Evolutionary conservation across 2,329 filamentous ascomycete genomes (phyloP), one percentile per base, ranked within the genome.

Genomic region (Purpureocillium lavendulum): DNA sequence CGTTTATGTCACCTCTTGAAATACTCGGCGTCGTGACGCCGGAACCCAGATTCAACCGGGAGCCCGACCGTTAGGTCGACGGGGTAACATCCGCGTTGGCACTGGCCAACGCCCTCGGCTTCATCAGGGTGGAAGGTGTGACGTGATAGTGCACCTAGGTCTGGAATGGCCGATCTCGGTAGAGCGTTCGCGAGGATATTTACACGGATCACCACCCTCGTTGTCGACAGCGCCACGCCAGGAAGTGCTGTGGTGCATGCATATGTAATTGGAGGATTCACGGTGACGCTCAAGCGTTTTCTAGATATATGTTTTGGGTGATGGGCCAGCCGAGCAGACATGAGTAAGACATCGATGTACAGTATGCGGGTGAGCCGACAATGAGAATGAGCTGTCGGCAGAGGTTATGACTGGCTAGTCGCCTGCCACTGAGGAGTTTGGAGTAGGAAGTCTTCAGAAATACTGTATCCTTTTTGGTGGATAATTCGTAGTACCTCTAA

Each of bases 51-150:
- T 26, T 26, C 28, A 16, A 16, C 35, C 30, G 33, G 42, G 40
- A 41, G 40, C 39, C 41, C 48, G 46, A 45, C 52, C 41, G 42
- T 44, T 41, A 41, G 45, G 41, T 45, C 50, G 45, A 57, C 49
- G 53, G 54, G 44, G 55, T 58, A 52, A 58, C 18, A 58, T 48
- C 54, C 54, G 48, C 50, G 48, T 50, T 45, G 43, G 38, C 35
- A n/a, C 26, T 12, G 12, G 7, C 12, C 26, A 12, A 30, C 29
- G n/a, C 29, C 7, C 29, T 13, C 29, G 11, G 21, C 21, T 26
- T 26, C 6, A 26, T 26, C 21, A 10, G 21, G 21, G 21, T 26
- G 21, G 21, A 26, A 26, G 16, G 38, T 47, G 42, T 45, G 56
- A 49, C 51, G 50, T 55, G 45, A 51, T 39, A 53, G 52, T 57